phyloP scores from a whole-genome alignment of 768 basidiomycete genomes.

The Lentinula boryana region DNA sequence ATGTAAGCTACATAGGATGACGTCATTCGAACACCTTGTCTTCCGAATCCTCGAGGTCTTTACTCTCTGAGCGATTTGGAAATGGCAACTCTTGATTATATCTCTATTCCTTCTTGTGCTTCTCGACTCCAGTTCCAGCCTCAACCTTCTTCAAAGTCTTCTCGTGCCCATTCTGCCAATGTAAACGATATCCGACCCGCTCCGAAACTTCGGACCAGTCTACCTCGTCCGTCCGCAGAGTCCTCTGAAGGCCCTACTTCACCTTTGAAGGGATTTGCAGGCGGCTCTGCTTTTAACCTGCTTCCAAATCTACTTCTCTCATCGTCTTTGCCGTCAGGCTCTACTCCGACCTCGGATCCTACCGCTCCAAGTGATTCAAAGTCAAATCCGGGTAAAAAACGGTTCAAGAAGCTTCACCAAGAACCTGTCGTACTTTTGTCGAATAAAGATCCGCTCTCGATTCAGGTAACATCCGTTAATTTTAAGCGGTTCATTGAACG shows the following conservation, averaged over 20 bases:
- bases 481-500: constrained; percentile 77
- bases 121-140: constrained; percentile 26
- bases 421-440: constrained; percentile 38
- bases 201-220: constrained; percentile 32
- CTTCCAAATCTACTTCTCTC: constrained; percentile 35
- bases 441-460: constrained; percentile 63
- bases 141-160: not conserved
- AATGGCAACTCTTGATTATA: constrained; percentile 47
- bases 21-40: not conserved
- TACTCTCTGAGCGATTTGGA: too few species aligned
- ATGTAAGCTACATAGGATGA: not conserved
- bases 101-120: constrained; percentile 35
- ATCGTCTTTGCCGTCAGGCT: constrained; percentile 16
- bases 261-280: constrained; percentile 15
- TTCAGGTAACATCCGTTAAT: constrained; percentile 73
- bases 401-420: constrained; percentile 5
- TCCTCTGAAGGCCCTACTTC: constrained; percentile 20
- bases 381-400: constrained; percentile 14
- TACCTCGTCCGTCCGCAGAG: constrained; percentile 32
- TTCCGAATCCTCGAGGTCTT: not conserved
- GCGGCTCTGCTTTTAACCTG: constrained; percentile 24
- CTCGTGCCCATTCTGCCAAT: constrained; percentile 6
- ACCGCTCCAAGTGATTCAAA: constrained; percentile 13
- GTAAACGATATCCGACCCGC: constrained; percentile 29
- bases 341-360: constrained; percentile 6